Conservation (phyloP, 441 rosid genomes). For the Syzygium syzygioides region DNA sequence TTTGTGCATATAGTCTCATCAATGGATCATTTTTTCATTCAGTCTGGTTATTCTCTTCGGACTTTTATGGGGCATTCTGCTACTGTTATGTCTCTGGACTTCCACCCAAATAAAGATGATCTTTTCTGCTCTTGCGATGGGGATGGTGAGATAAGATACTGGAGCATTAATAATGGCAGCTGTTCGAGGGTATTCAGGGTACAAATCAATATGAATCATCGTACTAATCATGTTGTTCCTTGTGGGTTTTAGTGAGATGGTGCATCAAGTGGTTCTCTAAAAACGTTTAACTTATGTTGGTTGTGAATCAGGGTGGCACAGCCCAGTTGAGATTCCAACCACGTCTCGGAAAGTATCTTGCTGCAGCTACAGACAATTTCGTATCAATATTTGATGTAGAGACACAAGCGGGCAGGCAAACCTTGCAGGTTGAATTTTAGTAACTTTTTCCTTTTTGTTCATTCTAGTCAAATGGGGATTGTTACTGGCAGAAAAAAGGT, state of each 20-base stretch:
- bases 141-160: slow-evolving; percentile 31
- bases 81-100: slow-evolving; percentile 31
- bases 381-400: slow-evolving; percentile 29
- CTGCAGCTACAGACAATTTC: slow-evolving; percentile 25
- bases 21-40: background rate
- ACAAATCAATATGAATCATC: background rate
- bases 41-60: slow-evolving; percentile 24
- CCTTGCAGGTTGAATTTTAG: background rate
- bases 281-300: background rate
- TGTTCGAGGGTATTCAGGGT: slow-evolving; percentile 26
- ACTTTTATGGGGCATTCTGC: slow-evolving; percentile 29
- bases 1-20: background rate
- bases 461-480: background rate
- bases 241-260: background rate
- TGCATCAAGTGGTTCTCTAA: background rate
- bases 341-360: slow-evolving; percentile 24
- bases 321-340: slow-evolving; percentile 40
- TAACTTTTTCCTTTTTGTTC: background rate
- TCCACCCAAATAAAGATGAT: slow-evolving; percentile 30
- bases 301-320: slow-evolving; percentile 27
- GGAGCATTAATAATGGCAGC: slow-evolving; percentile 25
- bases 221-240: background rate
- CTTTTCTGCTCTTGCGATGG: slow-evolving; percentile 34
- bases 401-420: background rate
- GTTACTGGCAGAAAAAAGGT: background rate